These are phyloP conservation scores for Stevia rebaudiana DNA, from an alignment of 140 eudicot species.

Conservation along the genomic window DNA sequence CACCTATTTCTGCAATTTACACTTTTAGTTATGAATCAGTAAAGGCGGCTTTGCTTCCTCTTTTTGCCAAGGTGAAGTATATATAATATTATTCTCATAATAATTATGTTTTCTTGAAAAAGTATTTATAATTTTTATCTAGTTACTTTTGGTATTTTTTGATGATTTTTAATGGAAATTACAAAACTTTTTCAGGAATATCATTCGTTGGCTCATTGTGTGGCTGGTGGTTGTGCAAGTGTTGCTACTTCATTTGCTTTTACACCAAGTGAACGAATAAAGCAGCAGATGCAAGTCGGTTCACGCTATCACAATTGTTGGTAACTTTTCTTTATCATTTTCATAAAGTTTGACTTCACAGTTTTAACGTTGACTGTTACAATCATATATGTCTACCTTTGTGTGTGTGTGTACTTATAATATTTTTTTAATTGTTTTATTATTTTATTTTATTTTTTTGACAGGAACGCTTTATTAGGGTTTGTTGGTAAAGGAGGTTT, in stretches of 20 bases:
- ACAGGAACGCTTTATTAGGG: conserved; percentile 68
- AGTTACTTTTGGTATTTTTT: too few species aligned
- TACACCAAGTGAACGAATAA: conserved; percentile 92
- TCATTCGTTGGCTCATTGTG: conserved; percentile 82
- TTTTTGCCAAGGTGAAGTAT: conserved; percentile 58
- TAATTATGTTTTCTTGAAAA: background rate
- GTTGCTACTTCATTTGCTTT: conserved; percentile 89
- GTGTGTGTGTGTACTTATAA: background rate
- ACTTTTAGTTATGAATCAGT: conserved; percentile 91
- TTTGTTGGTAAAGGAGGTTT: conserved; percentile 69
- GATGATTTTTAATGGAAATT: conserved; percentile 6
- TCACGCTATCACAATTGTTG: conserved; percentile 76
- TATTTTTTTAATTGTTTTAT: too few species aligned
- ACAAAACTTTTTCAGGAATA: conserved; percentile 57
- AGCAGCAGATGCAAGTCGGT: conserved; percentile 99
- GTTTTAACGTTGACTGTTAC: conserved; percentile 3
- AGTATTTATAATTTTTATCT: too few species aligned
- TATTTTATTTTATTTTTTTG: too few species aligned
- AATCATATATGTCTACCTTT: background rate
- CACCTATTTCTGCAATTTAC: conserved; percentile 95
- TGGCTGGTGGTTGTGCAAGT: conserved; percentile 96
- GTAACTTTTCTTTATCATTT: conserved; percentile 36
- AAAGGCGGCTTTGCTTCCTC: conserved; percentile 77
- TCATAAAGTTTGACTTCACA: conserved; percentile 3
- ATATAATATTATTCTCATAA: too few species aligned